Conservation (phyloP, 306 rosid genomes). For the Cucurbita argyrosperma region DNA sequence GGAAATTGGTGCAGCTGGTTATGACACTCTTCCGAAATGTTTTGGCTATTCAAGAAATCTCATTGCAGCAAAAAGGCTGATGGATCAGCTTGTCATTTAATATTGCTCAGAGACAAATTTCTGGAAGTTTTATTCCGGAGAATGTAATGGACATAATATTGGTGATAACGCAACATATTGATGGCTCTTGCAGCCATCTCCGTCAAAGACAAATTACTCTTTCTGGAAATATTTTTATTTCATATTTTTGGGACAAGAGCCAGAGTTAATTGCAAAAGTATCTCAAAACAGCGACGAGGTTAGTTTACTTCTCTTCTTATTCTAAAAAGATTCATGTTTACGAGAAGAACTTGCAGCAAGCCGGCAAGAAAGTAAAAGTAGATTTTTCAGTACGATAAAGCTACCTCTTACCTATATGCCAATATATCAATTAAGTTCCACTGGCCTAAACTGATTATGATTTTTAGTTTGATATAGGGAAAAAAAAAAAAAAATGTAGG, state of each 20-base stretch:
- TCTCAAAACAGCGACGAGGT: conserved; percentile 43
- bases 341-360: conserved; percentile 1
- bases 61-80: conserved; percentile 59
- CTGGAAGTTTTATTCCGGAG: conserved; percentile 72
- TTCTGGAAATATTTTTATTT: conserved; percentile 75
- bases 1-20: conserved; percentile 87
- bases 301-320: conserved; percentile 9
- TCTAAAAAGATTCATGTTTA: background rate
- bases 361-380: conserved; percentile 3
- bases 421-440: background rate
- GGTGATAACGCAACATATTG: conserved; percentile 56
- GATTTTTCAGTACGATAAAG: background rate
- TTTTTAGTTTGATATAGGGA: no score
- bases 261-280: conserved; percentile 52
- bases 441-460: background rate
- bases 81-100: conserved; percentile 49
- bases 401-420: background rate
- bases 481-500: background rate
- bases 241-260: conserved; percentile 69
- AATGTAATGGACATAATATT: conserved; percentile 79
- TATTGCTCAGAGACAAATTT: conserved; percentile 59
- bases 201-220: conserved; percentile 80
- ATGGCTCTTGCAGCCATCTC: conserved; percentile 46
- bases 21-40: conserved; percentile 71
- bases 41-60: conserved; percentile 77